Conservation (phyloP, 192 early-diverging fungal species). For the Dissophora ornata region DNA sequence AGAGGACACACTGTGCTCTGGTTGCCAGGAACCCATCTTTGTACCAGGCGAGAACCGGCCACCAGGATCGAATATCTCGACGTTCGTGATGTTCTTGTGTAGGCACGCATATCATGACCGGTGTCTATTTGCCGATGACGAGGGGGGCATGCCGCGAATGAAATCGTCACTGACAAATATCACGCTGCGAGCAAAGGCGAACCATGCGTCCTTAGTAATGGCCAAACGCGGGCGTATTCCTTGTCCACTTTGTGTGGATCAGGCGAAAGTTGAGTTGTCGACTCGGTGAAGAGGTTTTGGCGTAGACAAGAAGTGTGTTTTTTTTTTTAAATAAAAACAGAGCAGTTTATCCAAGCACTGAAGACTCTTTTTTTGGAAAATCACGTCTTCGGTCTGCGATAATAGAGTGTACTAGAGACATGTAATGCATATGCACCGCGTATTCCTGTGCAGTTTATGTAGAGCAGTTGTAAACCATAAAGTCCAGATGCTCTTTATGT, state of each 20-base stretch:
- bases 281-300: slow-evolving; percentile 7
- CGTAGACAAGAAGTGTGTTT: too few species aligned
- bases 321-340: too few species aligned
- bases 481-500: too few species aligned
- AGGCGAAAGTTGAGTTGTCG: slow-evolving; percentile 37
- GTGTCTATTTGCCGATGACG: slow-evolving; percentile 77
- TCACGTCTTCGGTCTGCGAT: too few species aligned
- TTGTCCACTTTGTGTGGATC: slow-evolving; percentile 67
- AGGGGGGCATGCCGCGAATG: slow-evolving; percentile 42
- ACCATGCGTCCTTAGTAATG: slow-evolving; percentile 60
- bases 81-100: slow-evolving; percentile 90
- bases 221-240: slow-evolving; percentile 51
- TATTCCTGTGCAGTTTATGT: too few species aligned
- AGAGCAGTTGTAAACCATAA: too few species aligned
- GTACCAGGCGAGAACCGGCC: slow-evolving; percentile 15
- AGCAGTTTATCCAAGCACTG: too few species aligned
- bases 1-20: slow-evolving; percentile 58
- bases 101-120: slow-evolving; percentile 87
- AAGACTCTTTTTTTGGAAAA: too few species aligned
- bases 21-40: slow-evolving; percentile 63
- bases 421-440: too few species aligned
- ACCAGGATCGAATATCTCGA: slow-evolving; percentile 49
- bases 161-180: slow-evolving; percentile 18
- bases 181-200: slow-evolving; percentile 57
- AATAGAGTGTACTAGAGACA: too few species aligned